Conservation (phyloP, 176 grass and related monocot genomes). For the Musa schizocarpa region DNA sequence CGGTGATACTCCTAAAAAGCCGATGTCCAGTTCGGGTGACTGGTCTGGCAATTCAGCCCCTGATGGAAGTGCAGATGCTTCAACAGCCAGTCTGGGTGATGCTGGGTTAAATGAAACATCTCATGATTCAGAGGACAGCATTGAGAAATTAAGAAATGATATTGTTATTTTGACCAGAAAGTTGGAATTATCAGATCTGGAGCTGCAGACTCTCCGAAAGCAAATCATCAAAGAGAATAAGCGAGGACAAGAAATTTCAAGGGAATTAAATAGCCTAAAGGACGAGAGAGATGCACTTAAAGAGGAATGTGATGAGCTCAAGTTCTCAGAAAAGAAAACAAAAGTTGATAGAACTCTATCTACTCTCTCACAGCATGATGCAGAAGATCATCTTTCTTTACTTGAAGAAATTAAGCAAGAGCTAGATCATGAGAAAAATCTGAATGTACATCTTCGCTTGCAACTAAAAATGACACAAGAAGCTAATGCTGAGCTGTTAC, state of each 20-base stretch:
- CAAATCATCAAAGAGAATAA: conserved; percentile 81
- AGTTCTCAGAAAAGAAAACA: conserved; percentile 16
- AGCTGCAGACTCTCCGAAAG: conserved; percentile 92
- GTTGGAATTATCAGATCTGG: conserved; percentile 79
- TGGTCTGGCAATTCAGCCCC: conserved; percentile 84
- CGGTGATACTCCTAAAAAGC: conserved; percentile 35
- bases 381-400: conserved; percentile 51
- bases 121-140: conserved; percentile 50
- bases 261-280: conserved; percentile 53
- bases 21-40: conserved; percentile 61
- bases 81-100: conserved; percentile 73
- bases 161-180: conserved; percentile 64
- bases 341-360: conserved; percentile 30
- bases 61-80: conserved; percentile 74
- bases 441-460: conserved; percentile 54
- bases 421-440: conserved; percentile 70
- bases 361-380: background rate
- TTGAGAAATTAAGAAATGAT: conserved; percentile 76
- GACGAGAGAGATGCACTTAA: conserved; percentile 75
- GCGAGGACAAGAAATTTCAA: conserved; percentile 73
- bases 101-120: conserved; percentile 36
- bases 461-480: conserved; percentile 86
- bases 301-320: conserved; percentile 74
- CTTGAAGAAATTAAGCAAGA: conserved; percentile 81
- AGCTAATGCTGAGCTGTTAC: conserved; percentile 79